A percentile compares a stretch with the other conserved stretches of the same genome.
These are phyloP conservation scores for Quercus lobata DNA, from an alignment of 331 rosid genomes.

Conservation along the genomic window DNA sequence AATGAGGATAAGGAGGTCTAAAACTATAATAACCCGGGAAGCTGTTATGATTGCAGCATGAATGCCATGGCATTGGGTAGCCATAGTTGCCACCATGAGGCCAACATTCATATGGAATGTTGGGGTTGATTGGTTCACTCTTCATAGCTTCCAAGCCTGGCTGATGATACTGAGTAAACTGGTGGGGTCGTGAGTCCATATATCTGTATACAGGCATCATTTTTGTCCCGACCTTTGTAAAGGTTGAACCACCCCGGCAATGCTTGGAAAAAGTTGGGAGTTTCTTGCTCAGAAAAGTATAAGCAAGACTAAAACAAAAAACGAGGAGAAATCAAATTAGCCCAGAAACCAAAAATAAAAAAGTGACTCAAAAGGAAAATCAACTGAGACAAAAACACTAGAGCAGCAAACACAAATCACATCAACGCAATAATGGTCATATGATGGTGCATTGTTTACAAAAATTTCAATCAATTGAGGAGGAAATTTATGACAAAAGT, in stretches of 20 bases:
- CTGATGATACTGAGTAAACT: constrained; percentile 18
- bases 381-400: no score
- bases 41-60: constrained; percentile 42
- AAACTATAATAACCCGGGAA: constrained; percentile 27
- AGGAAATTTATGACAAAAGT: accelerated
- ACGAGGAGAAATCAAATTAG: no score
- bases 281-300: neutral
- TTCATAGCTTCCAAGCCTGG: constrained; percentile 23
- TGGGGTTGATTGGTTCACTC: constrained; percentile 32
- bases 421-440: no score
- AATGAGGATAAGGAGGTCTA: constrained; percentile 36
- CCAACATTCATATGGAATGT: constrained; percentile 38
- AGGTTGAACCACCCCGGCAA: neutral
- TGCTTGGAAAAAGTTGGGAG: neutral
- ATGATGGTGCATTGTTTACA: no score
- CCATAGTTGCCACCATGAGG: constrained; percentile 29
- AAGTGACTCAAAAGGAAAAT: no score
- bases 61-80: constrained; percentile 24
- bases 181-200: constrained; percentile 56
- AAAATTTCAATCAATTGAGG: no score
- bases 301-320: neutral
- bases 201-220: constrained; percentile 50
- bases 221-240: neutral
- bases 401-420: no score
- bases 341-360: no score